These are phyloP conservation scores for Lachnellula cervina DNA, from an alignment of 2,329 filamentous ascomycete species.

Conservation along the genomic window DNA sequence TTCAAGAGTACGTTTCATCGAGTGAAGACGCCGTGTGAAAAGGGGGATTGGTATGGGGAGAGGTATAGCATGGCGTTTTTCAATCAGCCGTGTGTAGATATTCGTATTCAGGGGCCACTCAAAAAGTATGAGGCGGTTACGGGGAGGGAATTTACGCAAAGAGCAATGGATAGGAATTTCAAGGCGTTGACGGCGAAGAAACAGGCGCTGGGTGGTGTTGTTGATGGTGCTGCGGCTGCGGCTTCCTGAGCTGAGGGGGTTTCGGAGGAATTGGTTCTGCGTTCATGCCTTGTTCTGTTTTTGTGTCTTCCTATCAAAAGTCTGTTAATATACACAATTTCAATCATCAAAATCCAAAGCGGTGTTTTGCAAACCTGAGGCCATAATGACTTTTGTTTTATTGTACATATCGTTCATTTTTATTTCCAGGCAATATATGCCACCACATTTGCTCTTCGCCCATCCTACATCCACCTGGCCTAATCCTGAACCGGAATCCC, in stretches of 20 bases:
- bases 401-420: too few species aligned
- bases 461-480: too few species aligned
- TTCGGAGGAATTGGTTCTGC: neutral
- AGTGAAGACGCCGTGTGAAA: constrained; percentile 55
- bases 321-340: too few species aligned
- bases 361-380: neutral
- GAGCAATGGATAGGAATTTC: constrained; percentile 53
- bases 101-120: constrained; percentile 52
- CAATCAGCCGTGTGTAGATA: constrained; percentile 57
- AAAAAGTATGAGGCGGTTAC: constrained; percentile 60
- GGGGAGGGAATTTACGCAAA: constrained; percentile 54
- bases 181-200: constrained; percentile 46
- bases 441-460: too few species aligned
- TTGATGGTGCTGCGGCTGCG: neutral
- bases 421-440: too few species aligned
- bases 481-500: too few species aligned
- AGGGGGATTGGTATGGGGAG: constrained; percentile 51
- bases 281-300: neutral
- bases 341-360: too few species aligned
- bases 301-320: neutral
- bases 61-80: constrained; percentile 64
- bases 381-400: neutral
- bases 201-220: constrained; percentile 22
- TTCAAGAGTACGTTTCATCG: constrained; percentile 64
- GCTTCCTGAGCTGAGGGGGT: neutral